Evolutionary conservation across 78 protist genomes (phyloP), one percentile per base, ranked within the genome.

Genomic region (Monosiga brevicollis): DNA sequence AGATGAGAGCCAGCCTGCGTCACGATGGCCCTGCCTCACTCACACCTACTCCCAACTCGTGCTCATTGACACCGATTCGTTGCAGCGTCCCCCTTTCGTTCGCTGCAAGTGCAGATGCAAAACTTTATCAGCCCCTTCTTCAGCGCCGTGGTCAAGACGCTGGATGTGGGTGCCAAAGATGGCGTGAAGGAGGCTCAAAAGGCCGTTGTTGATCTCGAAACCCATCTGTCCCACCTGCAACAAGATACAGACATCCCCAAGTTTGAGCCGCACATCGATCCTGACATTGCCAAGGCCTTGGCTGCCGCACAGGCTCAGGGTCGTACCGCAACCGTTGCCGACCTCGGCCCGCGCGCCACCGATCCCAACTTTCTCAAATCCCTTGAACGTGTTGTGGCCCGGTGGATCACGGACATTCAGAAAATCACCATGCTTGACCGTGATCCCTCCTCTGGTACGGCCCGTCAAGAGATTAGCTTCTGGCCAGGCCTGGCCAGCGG

Each of bases 191-290:
- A 6, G 6, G 62, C 62, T 6, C 6, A 15, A 6, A 49, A 49
- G 62, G 62, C 62, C 62, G 15, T 49, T 15, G 15, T 20, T 1
- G 93, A 89, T 37, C 84, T 92, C 1, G 92, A 90, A 79, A 80
- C 87, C 9, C 83, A 88, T 22, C 87, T 92, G 36, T 75, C 82
- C 40, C 85, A 89, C 43, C 87, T 89, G 74, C 86, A 92, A 54
- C 93, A 92, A 77, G 84, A 92, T 42, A 81, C 87, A 23, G 91
- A 90, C 40, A 88, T 92, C 34, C 93, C 92, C 72, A 90, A 92
- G 80, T 87, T 90, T 10, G 15, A 42, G 20, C 73, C 90, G 23
- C 54, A 0, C 0, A 82, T 93, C 24, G 84, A 90, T 39, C 90
- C 90, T 10, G 88, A 73, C 38, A 88, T 90, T 42, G 49, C 42